A percentile compares a stretch with the other conserved stretches of the same genome.
Conservation (phyloP, 116 monocot genomes). For the Iris pallida region DNA sequence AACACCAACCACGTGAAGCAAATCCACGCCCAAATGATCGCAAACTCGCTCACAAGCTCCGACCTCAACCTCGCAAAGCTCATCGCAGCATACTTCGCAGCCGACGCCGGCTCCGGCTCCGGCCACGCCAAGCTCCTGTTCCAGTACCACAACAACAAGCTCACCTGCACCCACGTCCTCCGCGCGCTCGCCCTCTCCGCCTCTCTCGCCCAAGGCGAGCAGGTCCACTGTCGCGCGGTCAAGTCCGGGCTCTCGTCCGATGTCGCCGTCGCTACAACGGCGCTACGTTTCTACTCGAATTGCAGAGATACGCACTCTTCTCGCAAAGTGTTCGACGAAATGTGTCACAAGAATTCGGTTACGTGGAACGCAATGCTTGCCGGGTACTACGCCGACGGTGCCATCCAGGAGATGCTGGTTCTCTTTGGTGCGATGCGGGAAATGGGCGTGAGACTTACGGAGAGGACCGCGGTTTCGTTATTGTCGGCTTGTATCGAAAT, state of each 20-base stretch:
- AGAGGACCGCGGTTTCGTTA: slow-evolving; percentile 22
- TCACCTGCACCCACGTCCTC: slow-evolving; percentile 16
- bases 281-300: slow-evolving; percentile 28
- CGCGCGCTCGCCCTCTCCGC: slow-evolving; percentile 18
- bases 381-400: slow-evolving; percentile 14
- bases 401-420: slow-evolving; percentile 7
- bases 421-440: slow-evolving; percentile 21
- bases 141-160: slow-evolving; percentile 2
- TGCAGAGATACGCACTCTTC: slow-evolving; percentile 19
- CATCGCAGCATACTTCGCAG: slow-evolving; percentile 18
- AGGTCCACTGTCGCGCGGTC: slow-evolving; percentile 20
- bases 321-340: slow-evolving; percentile 37
- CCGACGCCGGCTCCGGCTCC: background rate
- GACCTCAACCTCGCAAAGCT: slow-evolving; percentile 8
- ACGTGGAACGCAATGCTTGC: slow-evolving; percentile 33
- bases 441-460: slow-evolving; percentile 13
- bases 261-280: slow-evolving; percentile 23
- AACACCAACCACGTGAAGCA: slow-evolving; percentile 21
- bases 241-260: slow-evolving; percentile 14
- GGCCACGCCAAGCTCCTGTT: slow-evolving; percentile 6
- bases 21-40: slow-evolving; percentile 35
- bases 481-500: slow-evolving; percentile 37
- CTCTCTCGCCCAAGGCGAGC: slow-evolving; percentile 17
- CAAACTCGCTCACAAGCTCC: slow-evolving; percentile 5
- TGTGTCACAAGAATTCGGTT: slow-evolving; percentile 15